Percentiles rank a stretch among this genome's conserved stretches.
Conservation (phyloP, 495 filamentous ascomycete genomes). For the Penicillium atrosanguineum region DNA sequence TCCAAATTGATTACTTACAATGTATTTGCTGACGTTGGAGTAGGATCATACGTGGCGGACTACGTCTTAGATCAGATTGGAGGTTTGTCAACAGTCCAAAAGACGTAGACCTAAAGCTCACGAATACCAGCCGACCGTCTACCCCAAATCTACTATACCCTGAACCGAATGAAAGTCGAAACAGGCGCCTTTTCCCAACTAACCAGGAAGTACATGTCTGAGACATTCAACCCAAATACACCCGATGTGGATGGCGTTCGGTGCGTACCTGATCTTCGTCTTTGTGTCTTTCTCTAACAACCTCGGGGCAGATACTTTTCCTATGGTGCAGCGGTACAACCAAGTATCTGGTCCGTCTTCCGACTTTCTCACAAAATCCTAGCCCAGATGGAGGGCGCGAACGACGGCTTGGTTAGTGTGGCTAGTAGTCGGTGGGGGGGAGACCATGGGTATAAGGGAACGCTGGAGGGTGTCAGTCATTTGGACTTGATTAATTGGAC, state of each 20-base stretch:
- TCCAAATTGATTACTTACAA: too few species aligned
- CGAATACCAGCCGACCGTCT: slow-evolving; percentile 45
- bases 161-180: slow-evolving; percentile 67
- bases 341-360: slow-evolving; percentile 69
- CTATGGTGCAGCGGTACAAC: slow-evolving; percentile 76
- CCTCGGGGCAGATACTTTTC: slow-evolving; percentile 68
- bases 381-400: slow-evolving; percentile 68
- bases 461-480: slow-evolving; percentile 83
- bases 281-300: not conserved
- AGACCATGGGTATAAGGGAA: slow-evolving; percentile 71
- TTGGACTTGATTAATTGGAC: slow-evolving; percentile 96
- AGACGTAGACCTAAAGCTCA: not conserved
- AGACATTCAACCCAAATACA: slow-evolving; percentile 77
- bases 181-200: slow-evolving; percentile 84
- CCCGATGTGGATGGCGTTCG: slow-evolving; percentile 71
- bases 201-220: slow-evolving; percentile 75
- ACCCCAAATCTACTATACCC: slow-evolving; percentile 65
- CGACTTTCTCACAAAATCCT: slow-evolving; percentile 70
- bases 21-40: slow-evolving; percentile 3
- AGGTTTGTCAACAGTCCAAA: slow-evolving; percentile 17
- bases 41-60: slow-evolving; percentile 80
- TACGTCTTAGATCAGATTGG: slow-evolving; percentile 72
- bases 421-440: slow-evolving; percentile 82
- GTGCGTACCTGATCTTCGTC: slow-evolving; percentile 27
- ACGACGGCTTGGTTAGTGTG: slow-evolving; percentile 93